phyloP scores from a whole-genome alignment of 1,139 yeast species.

The Suhomyces wounanorum region DNA sequence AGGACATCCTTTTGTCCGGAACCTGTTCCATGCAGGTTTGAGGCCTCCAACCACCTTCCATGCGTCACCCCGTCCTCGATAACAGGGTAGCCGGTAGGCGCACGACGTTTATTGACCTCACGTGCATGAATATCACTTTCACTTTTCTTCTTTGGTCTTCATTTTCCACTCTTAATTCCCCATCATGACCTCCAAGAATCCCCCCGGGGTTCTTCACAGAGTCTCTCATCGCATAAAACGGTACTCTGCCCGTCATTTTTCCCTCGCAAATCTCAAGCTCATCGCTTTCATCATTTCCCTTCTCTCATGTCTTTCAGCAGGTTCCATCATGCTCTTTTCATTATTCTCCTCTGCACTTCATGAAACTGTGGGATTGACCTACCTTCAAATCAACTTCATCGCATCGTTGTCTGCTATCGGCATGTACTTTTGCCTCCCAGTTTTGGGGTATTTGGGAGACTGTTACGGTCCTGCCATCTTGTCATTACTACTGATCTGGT shows the following conservation, averaged over 20 bases:
- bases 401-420: constrained; percentile 80
- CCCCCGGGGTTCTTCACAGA: constrained; percentile 10
- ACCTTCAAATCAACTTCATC: constrained; percentile 73
- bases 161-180: background rate
- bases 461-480: constrained; percentile 78
- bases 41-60: background rate
- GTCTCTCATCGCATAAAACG: constrained; percentile 23
- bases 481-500: constrained; percentile 60
- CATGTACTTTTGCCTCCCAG: constrained; percentile 81
- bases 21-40: background rate
- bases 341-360: constrained; percentile 75
- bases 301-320: constrained; percentile 70
- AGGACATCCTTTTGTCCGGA: background rate
- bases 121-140: background rate
- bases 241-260: constrained; percentile 27
- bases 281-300: constrained; percentile 43
- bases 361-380: constrained; percentile 56
- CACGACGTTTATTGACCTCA: background rate
- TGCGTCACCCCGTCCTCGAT: background rate
- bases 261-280: constrained; percentile 29
- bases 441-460: constrained; percentile 83
- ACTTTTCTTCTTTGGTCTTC: background rate
- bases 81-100: background rate
- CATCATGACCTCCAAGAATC: constrained; percentile 1
- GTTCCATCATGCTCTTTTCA: constrained; percentile 79